Evolutionary conservation across 768 basidiomycete genomes (phyloP).

Genomic region (Agrocybe chaxingu): DNA sequence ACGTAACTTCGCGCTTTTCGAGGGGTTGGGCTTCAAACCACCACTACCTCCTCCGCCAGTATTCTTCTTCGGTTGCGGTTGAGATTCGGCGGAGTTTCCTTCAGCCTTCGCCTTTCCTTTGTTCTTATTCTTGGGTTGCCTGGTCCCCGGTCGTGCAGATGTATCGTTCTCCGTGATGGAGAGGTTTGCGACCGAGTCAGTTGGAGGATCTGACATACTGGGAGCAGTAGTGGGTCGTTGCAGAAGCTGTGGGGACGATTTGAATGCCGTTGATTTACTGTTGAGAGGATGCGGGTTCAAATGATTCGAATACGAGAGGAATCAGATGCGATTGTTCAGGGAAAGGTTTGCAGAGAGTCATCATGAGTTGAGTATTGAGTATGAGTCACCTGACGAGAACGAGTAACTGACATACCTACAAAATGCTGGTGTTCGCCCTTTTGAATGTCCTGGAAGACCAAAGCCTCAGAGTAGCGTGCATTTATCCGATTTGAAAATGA

Average conservation of each 20-base stretch:
- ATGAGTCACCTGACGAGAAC: no score
- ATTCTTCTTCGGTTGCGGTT: not conserved
- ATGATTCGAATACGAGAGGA: no score
- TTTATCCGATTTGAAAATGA: no score
- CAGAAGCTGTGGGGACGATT: not conserved
- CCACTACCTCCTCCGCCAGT: no score
- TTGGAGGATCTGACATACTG: not conserved
- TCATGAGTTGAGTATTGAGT: no score
- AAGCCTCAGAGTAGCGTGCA: no score
- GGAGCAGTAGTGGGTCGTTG: not conserved
- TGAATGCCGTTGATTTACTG: conserved; percentile 10
- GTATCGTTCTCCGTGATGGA: not conserved
- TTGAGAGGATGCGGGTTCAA: not conserved
- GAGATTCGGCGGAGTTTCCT: not conserved
- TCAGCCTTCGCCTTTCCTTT: conserved; percentile 8
- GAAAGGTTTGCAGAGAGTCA: no score
- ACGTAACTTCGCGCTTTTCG: conserved; percentile 40
- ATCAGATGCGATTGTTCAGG: no score
- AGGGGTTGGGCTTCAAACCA: conserved; percentile 9
- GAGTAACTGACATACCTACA: no score
- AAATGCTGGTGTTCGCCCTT: no score
- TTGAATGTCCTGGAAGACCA: no score
- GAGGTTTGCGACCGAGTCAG: conserved; percentile 1
- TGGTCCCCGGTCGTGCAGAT: not conserved
- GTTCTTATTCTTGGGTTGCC: conserved; percentile 2